Percentiles rank a stretch among this genome's conserved stretches.
These are phyloP conservation scores for Arthroderma sp. DNA, from an alignment of 2,329 filamentous ascomycete species.

Conservation along the genomic window DNA sequence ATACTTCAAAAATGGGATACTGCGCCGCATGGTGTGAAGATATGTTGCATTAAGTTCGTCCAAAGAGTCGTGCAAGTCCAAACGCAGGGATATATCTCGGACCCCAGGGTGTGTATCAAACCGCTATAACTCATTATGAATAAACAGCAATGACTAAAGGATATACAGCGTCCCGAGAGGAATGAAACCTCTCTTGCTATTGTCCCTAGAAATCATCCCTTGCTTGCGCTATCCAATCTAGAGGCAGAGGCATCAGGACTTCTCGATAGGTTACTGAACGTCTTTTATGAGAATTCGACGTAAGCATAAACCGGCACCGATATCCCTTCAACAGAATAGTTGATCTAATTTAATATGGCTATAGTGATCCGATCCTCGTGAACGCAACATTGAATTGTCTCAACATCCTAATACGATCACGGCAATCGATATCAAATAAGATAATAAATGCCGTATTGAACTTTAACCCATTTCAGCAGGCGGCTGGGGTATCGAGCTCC, in stretches of 20 bases:
- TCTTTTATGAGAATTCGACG: slow-evolving; percentile 78
- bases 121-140: neutral
- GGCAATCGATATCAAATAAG: slow-evolving; percentile 68
- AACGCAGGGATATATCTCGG: slow-evolving; percentile 66
- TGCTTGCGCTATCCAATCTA: slow-evolving; percentile 65
- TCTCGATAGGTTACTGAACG: slow-evolving; percentile 71
- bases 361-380: slow-evolving; percentile 72
- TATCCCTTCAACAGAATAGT: slow-evolving; percentile 3
- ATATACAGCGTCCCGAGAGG: slow-evolving; percentile 53
- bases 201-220: slow-evolving; percentile 67
- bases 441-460: slow-evolving; percentile 74
- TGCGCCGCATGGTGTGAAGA: slow-evolving; percentile 59
- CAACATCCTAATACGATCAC: slow-evolving; percentile 66
- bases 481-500: slow-evolving; percentile 61
- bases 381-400: slow-evolving; percentile 86
- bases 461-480: slow-evolving; percentile 81
- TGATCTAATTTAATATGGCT: too few relatives aligned
- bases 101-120: slow-evolving; percentile 57
- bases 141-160: neutral
- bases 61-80: slow-evolving; percentile 88
- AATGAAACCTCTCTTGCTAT: slow-evolving; percentile 78
- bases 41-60: slow-evolving; percentile 96
- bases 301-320: slow-evolving; percentile 32
- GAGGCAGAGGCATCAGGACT: slow-evolving; percentile 89
- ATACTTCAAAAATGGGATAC: slow-evolving; percentile 82